Base-by-base conservation (phyloP, 2,329 filamentous ascomycete species). In the Penicillium griseofulvum region DNA sequence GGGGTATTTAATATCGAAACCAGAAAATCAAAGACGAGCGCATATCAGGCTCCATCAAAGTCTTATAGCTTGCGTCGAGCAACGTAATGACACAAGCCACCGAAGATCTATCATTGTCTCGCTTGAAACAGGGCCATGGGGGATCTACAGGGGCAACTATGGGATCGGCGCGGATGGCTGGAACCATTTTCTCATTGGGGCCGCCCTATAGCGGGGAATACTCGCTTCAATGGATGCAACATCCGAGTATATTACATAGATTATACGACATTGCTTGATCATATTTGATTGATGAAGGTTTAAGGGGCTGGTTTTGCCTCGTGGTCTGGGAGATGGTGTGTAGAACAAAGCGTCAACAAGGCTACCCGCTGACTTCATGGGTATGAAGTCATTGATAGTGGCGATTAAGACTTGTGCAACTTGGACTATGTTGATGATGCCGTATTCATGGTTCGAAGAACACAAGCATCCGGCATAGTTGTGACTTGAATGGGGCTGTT, bases 11-110 rank as follows among this genome's bases (percentile, higher is more conserved):
- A 17, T 39, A 39, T 48, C 14, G 22, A 26, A 24, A 49, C 10
- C 37, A 42, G 22, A 36, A 49, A 42, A 34, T 16, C 9, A 42
- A 49, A 42, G 24, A 7, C 29, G 12, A 47, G 10, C 22, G 28
- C 10, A 17, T 39, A 37, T 51, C 19, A 29, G 52, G 41, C 34
- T 11, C 47, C 19, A 39, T 51, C 34, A 12, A 51, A 19, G 19
- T 54, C 47, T 54, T 54, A 54, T 54, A 54, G 28, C 52, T 45
- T 34, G n/a, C 38, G 12, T 33, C 31, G 52, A 49, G 46, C 16
- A 50, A 4, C 6, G 12, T 17, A 38, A 31, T 50, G 38, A 54
- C 47, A 50, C 9, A 44, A 26, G 28, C 47, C 26, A 51, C 38
- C 47, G 39, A 54, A n/a, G 39, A 34, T 51, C 47, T 24, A 54